A percentile compares a stretch with the other conserved stretches of the same genome.
These are phyloP conservation scores for Cylindricascospora bacillispora DNA, from an alignment of 1,139 yeast genomes.

Conservation along the genomic window DNA sequence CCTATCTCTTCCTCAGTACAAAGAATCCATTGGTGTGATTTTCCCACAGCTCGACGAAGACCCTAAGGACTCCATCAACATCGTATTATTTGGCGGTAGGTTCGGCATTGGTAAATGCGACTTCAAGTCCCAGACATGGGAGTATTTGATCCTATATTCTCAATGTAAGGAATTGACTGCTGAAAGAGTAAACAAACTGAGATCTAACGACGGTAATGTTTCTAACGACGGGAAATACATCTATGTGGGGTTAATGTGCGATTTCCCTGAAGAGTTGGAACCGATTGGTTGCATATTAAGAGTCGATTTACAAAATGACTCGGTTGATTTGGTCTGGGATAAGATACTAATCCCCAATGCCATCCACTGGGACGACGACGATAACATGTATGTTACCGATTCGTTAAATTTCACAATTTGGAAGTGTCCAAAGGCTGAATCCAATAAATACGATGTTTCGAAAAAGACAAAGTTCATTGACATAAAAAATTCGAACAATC, in stretches of 20 bases:
- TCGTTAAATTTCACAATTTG: constrained; percentile 48
- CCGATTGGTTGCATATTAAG: constrained; percentile 27
- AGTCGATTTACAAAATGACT: constrained; percentile 20
- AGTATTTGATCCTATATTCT: constrained; percentile 32
- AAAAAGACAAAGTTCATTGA: constrained; percentile 35
- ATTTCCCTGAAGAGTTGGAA: constrained; percentile 27
- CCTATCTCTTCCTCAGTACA: constrained; percentile 13
- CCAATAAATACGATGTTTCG: constrained; percentile 25
- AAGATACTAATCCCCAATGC: constrained; percentile 56
- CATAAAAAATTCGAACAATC: constrained; percentile 27
- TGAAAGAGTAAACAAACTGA: constrained; percentile 29
- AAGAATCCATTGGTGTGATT: constrained; percentile 46
- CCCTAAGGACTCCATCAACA: constrained; percentile 27
- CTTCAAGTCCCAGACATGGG: constrained; percentile 33
- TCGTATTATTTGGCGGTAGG: constrained; percentile 39
- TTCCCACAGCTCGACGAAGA: constrained; percentile 39
- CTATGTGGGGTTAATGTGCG: constrained; percentile 66
- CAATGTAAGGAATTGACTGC: constrained; percentile 23
- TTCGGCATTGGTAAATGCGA: constrained; percentile 43
- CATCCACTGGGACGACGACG: constrained; percentile 45
- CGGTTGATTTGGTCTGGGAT: constrained; percentile 24
- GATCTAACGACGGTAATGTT: constrained; percentile 66
- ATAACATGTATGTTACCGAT: constrained; percentile 58
- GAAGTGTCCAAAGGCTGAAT: constrained; percentile 33
- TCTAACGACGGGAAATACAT: constrained; percentile 54